Evolutionary conservation across 1,139 yeast genomes (phyloP), one percentile per base, ranked within the genome.

Genomic region (Geotrichum restrictum): DNA sequence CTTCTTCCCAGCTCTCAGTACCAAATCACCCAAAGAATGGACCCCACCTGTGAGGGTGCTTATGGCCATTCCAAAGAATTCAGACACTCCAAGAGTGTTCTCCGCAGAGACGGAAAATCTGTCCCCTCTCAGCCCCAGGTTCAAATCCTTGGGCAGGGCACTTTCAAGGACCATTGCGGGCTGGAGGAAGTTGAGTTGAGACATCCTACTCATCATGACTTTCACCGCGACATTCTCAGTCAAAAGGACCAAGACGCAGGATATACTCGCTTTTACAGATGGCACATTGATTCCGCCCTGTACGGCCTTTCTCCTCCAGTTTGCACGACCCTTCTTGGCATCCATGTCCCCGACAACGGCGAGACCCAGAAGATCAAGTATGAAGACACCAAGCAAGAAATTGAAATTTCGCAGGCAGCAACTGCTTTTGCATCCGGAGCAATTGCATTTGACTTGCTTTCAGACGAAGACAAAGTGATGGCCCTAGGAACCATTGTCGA

Each of bases 371-470:
- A 64, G 43, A 81, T 87, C 59, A 74, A 75, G 45, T 87, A 86
- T 62, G 88, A 83, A 59, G 89, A 82, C 60, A 73, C 79, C 34
- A 78, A 79, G 19, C 88, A 85, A 55, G 76, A 75, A 53, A 73
- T 83, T 62, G 81, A 79, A 57, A 73, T 85, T 45, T 80, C 85
- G 7, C 88, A 83, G 66, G 95, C 95, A 49, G 89, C 95, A 27
- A 88, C 96, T 6, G 88, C 93, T 34, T 88, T 88, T 69, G 85
- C 85, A n/a, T 81, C 88, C 53, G 95, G 95, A 10, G 84, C 82
- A 43, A 79, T 76, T 51, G 94, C 95, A 0, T 88, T 84, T 64
- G 79, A 82, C 41, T 62, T 76, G 32, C 75, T 88, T 56, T 74
- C 83, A 29, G 80, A 76, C 1, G 87, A 81, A 63, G 93, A 87